phyloP scores from a whole-genome alignment of 202 grass and related monocot genomes.

The Carex sylvatica region DNA sequence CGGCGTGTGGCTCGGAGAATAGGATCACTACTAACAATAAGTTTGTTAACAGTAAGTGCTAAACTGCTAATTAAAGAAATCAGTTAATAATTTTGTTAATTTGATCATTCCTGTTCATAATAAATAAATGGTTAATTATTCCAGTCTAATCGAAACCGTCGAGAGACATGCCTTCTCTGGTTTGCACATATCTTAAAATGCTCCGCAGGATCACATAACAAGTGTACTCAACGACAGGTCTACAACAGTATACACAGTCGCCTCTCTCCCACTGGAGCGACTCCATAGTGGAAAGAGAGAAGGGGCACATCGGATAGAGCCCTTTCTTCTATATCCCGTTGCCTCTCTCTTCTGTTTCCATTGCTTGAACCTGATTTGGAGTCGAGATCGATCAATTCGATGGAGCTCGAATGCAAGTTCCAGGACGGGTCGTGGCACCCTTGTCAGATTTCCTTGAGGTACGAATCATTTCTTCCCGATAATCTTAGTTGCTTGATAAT shows the following conservation, averaged over 20 bases:
- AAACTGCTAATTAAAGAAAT: neutral
- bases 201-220: neutral
- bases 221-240: neutral
- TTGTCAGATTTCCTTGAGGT: conserved; percentile 35
- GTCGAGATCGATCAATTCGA: neutral
- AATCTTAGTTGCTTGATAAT: conserved; percentile 10
- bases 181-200: neutral
- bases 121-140: neutral
- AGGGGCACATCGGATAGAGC: neutral
- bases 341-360: conserved; percentile 14
- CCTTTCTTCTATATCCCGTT: neutral
- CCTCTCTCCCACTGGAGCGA: neutral
- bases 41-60: neutral
- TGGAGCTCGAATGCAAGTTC: conserved; percentile 37
- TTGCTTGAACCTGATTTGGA: neutral
- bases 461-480: neutral
- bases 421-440: conserved; percentile 41
- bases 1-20: too few species aligned
- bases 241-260: neutral
- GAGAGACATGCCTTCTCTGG: neutral
- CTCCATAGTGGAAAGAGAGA: neutral
- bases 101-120: neutral
- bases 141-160: neutral
- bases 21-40: too few species aligned
- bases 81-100: neutral